These are phyloP conservation scores for Apophysomyces variabilis DNA, from an alignment of 371 early-diverging fungal species.

Conservation along the genomic window DNA sequence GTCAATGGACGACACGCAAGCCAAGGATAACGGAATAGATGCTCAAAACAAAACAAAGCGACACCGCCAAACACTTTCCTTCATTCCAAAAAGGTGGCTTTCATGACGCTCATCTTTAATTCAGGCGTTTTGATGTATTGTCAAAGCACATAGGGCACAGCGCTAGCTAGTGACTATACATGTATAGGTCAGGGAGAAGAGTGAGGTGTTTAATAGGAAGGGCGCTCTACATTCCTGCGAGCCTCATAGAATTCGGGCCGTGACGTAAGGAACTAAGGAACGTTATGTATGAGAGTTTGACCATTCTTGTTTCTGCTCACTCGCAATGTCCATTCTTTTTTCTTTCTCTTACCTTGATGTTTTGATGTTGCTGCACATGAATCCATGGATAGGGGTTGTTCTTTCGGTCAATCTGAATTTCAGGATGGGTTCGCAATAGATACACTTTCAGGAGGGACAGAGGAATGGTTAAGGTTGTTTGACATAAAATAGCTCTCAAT, in stretches of 20 bases:
- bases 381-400: conserved; percentile 55
- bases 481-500: background rate
- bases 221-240: conserved; percentile 24
- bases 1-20: too few relatives aligned
- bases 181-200: background rate
- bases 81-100: too few relatives aligned
- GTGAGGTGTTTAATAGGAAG: conserved; percentile 21
- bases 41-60: too few relatives aligned
- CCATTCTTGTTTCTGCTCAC: background rate
- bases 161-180: too few relatives aligned
- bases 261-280: conserved; percentile 28
- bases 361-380: conserved; percentile 48
- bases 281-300: background rate
- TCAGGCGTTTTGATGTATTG: too few relatives aligned
- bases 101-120: too few relatives aligned
- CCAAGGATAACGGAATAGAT: too few relatives aligned
- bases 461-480: background rate
- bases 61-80: too few relatives aligned
- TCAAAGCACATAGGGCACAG: too few relatives aligned
- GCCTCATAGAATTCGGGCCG: conserved; percentile 35
- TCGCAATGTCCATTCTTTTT: conserved; percentile 16
- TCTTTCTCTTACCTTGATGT: conserved; percentile 43
- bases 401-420: conserved; percentile 50
- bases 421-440: conserved; percentile 50
- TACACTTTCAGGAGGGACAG: conserved; percentile 27